These are phyloP conservation scores for Fragaria iinumae DNA, from an alignment of 306 rosid genomes.

Conservation along the genomic window DNA sequence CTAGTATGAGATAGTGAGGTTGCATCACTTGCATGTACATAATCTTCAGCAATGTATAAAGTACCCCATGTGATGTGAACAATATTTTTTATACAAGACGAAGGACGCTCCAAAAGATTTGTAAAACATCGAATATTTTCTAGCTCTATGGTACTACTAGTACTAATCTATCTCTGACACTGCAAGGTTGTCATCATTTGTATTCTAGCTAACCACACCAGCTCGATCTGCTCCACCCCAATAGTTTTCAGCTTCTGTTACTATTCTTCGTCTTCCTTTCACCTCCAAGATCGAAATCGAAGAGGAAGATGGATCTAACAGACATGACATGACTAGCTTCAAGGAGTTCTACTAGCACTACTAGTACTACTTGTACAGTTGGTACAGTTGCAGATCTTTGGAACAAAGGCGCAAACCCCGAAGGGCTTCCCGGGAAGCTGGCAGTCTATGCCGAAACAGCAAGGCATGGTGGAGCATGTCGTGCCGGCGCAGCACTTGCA, in stretches of 20 bases:
- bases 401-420: conserved; percentile 39
- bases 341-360: not conserved
- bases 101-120: not conserved
- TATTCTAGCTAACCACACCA: conserved; percentile 7
- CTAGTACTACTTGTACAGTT: conserved; percentile 10
- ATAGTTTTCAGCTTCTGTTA: not conserved
- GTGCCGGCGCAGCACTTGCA: conserved; percentile 38
- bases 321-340: not conserved
- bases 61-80: not conserved
- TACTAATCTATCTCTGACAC: not conserved
- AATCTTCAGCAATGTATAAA: not conserved
- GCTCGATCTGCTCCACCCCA: not conserved
- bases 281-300: not conserved
- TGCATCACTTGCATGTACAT: not conserved
- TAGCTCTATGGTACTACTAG: not conserved
- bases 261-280: not conserved
- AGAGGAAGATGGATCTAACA: not conserved
- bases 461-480: conserved; percentile 32
- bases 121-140: conserved; percentile 15
- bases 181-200: conserved; percentile 23
- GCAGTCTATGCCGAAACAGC: conserved; percentile 43
- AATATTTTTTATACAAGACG: not conserved
- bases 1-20: not conserved
- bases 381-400: conserved; percentile 34
- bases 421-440: conserved; percentile 43